A percentile compares a stretch with the other conserved stretches of the same genome.
Evolutionary conservation across 306 rosid genomes (phyloP).

Genomic region (Cucumis melo): DNA sequence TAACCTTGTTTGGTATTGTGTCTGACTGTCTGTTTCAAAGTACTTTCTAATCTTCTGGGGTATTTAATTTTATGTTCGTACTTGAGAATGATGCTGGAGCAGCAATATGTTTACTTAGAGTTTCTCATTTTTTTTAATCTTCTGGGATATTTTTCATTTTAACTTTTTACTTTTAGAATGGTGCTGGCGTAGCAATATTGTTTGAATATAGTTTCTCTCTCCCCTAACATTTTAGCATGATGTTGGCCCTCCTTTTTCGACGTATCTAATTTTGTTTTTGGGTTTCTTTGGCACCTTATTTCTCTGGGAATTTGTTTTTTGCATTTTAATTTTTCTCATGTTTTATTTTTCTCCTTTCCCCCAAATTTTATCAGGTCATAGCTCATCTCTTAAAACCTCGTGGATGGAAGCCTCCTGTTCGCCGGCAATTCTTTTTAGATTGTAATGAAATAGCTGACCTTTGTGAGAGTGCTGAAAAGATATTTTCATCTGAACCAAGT

Average conservation of each 20-base stretch:
- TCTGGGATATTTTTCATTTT: neutral
- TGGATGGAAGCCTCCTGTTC: slow-evolving; percentile 99
- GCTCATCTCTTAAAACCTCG: slow-evolving; percentile 97
- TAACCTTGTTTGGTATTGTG: neutral
- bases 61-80: neutral
- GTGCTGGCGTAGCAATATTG: neutral
- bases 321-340: neutral
- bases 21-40: neutral
- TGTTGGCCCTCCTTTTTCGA: neutral
- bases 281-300: neutral
- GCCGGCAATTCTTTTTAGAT: slow-evolving; percentile 88
- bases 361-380: slow-evolving; percentile 43
- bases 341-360: neutral
- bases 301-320: neutral
- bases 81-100: neutral
- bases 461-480: slow-evolving; percentile 91
- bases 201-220: neutral
- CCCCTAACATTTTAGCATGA: neutral
- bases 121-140: neutral
- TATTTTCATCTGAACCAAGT: slow-evolving; percentile 91
- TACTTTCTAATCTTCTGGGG: neutral
- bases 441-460: slow-evolving; percentile 98
- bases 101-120: neutral
- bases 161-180: neutral
- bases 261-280: neutral